Evolutionary conservation across 352 stramenopile species (phyloP).

Genomic region (Phytopythium delawarense): DNA sequence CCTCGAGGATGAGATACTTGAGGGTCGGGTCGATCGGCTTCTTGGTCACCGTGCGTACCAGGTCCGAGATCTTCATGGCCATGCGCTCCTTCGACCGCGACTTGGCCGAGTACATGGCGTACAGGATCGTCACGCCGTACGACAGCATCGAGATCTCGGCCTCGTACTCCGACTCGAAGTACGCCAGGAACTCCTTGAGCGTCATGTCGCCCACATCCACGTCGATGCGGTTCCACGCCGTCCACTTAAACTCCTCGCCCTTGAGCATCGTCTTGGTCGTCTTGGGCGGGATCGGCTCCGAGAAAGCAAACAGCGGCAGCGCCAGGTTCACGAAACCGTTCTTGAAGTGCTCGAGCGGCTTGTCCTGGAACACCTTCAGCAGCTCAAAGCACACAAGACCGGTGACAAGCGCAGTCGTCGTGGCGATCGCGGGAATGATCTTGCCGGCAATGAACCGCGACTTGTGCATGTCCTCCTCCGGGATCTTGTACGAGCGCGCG

Average conservation of each 20-base stretch:
- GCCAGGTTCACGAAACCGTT: slow-evolving; percentile 99
- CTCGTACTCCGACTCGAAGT: slow-evolving; percentile 96
- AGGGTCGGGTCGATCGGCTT: slow-evolving; percentile 93
- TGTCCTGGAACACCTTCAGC: slow-evolving; percentile 92
- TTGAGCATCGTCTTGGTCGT: slow-evolving; percentile 91
- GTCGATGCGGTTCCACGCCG: slow-evolving; percentile 96
- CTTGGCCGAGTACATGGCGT: slow-evolving; percentile 88
- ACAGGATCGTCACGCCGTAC: slow-evolving; percentile 92
- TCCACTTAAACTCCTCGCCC: slow-evolving; percentile 96
- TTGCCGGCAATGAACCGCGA: slow-evolving; percentile 99
- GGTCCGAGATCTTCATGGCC: slow-evolving; percentile 95
- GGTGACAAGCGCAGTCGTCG: slow-evolving; percentile 98
- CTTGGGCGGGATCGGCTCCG: slow-evolving; percentile 93
- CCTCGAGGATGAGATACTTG: slow-evolving; percentile 96
- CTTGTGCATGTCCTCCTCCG: slow-evolving; percentile 96
- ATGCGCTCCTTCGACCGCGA: slow-evolving; percentile 92
- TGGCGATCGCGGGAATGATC: slow-evolving; percentile 99
- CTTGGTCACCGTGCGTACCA: slow-evolving; percentile 96
- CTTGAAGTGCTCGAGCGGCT: slow-evolving; percentile 95
- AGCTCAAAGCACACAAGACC: slow-evolving; percentile 98
- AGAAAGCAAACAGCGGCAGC: slow-evolving; percentile 97
- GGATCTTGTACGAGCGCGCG: slow-evolving; percentile 98
- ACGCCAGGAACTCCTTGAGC: slow-evolving; percentile 93
- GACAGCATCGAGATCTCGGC: slow-evolving; percentile 98
- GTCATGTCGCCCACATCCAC: slow-evolving; percentile 95